These are phyloP conservation scores for Trypanosoma scelopori DNA, from an alignment of 208 protist species.

Conservation along the genomic window DNA sequence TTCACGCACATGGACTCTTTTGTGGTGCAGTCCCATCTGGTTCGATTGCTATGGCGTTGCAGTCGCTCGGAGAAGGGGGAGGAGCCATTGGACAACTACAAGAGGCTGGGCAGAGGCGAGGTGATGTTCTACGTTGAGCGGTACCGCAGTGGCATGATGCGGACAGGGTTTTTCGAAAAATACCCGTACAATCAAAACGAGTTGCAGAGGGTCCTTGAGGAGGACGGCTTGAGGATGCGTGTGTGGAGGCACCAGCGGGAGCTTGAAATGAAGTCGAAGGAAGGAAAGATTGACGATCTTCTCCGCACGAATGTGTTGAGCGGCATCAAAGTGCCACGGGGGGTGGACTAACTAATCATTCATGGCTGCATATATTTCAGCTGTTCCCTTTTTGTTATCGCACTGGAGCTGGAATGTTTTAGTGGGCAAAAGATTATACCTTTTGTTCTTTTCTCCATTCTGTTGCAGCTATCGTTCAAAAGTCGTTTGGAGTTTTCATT, in stretches of 20 bases:
- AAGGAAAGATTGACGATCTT: constrained; percentile 76
- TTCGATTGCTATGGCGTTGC: constrained; percentile 46
- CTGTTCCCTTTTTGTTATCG: neutral
- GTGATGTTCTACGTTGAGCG: constrained; percentile 86
- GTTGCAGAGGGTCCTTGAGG: constrained; percentile 55
- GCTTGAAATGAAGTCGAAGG: constrained; percentile 64
- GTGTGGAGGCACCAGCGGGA: constrained; percentile 82
- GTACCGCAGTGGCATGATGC: constrained; percentile 77
- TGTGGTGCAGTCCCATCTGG: constrained; percentile 35
- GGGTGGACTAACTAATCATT: neutral
- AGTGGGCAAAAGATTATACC: neutral
- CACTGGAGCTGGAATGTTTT: neutral
- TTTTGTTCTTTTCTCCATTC: constrained; percentile 1
- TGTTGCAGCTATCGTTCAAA: neutral
- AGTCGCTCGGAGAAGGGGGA: constrained; percentile 45
- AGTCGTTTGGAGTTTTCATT: neutral
- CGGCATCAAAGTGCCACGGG: neutral
- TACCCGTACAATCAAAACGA: constrained; percentile 84
- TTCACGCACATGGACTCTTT: constrained; percentile 57
- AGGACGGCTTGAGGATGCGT: constrained; percentile 84
- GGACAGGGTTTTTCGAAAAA: constrained; percentile 55
- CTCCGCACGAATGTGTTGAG: constrained; percentile 59
- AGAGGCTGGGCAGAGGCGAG: constrained; percentile 47
- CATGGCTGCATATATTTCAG: neutral
- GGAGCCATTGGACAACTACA: constrained; percentile 71